Base-by-base conservation (phyloP, 1,284 basidiomycete species). In the Irpex sp. region DNA sequence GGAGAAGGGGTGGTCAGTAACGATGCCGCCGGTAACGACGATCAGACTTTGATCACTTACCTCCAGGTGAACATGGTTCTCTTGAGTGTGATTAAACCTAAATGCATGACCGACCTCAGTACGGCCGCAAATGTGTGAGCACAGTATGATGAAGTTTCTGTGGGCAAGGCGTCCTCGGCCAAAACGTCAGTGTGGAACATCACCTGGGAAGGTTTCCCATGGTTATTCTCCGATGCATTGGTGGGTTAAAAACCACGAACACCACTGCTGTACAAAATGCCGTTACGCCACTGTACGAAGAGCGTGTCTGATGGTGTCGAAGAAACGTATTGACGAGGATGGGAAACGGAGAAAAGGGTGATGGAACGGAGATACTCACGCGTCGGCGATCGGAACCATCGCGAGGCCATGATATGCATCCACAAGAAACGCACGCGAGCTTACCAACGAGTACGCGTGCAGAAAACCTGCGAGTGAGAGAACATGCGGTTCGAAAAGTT, bases 341-440 rank as follows among this genome's bases (percentile, higher is more conserved):
- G 36, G 15, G 9, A 47, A 59, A 40, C 61, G 65, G 51, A 58
- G 11, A 15, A 17, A 19, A 57, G 40, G 57, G 63, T n/a, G 34
- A 57, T 48, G 54, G 13, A 31, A 62, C 59, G 58, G 19, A 58
- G 54, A 61, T 37, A 83, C 91, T 76, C 73, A 93, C 85, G 88
- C 83, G 75, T 97, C 95, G 34, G 94, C 94, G 65, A 96, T 85
- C 1, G 95, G 94, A 11, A 96, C 93, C 85, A 98, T 91, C 1
- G 91, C 85, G 19, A 96, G 79, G 1, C 88, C 87, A 74, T 96
- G 93, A 74, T 88, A 96, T 3, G 87, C 82, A 74, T 97, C 95
- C 60, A 96, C 87, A 60, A 93, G 78, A 77, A 98, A 98, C 0
- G 95, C 91, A 48, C 95, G 83, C 2, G 94, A 94, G 8, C 89